Evolutionary conservation across 768 basidiomycete species (phyloP).

Genomic region (Cantharellus anzutake): DNA sequence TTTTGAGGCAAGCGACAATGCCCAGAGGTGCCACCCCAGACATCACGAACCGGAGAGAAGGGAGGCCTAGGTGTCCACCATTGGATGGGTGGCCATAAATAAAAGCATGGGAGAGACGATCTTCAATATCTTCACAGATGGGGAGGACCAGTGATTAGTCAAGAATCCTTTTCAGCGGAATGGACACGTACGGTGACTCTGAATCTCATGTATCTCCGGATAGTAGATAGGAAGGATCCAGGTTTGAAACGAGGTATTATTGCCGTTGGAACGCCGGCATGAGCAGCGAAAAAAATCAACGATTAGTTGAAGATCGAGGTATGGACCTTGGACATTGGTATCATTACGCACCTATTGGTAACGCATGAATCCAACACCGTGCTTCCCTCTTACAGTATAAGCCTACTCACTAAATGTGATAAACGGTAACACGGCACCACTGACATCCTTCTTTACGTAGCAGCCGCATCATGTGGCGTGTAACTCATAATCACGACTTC

Average conservation of each 20-base stretch:
- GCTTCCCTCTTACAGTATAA: conserved; percentile 2
- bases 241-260: conserved; percentile 20
- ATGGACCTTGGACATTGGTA: no score
- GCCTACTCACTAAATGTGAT: conserved; percentile 1
- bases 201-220: conserved; percentile 19
- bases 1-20: not conserved
- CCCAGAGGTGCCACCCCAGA: conserved; percentile 65
- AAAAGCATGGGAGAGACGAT: conserved; percentile 78
- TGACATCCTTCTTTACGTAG: conserved; percentile 4
- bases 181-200: not conserved
- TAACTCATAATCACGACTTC: conserved; percentile 13
- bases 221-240: conserved; percentile 14
- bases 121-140: conserved; percentile 16
- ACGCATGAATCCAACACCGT: not conserved
- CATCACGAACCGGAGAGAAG: conserved; percentile 34
- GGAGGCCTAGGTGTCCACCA: conserved; percentile 40
- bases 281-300: not conserved
- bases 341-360: no score
- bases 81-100: conserved; percentile 43
- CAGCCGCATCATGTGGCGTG: conserved; percentile 7
- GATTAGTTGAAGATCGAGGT: not conserved
- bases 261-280: conserved; percentile 9
- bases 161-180: not conserved
- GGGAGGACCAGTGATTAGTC: not conserved
- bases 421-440: conserved; percentile 10